Evolutionary conservation across 371 early-diverging fungal species (phyloP).

Genomic region (Apophysomyces ossiformis): DNA sequence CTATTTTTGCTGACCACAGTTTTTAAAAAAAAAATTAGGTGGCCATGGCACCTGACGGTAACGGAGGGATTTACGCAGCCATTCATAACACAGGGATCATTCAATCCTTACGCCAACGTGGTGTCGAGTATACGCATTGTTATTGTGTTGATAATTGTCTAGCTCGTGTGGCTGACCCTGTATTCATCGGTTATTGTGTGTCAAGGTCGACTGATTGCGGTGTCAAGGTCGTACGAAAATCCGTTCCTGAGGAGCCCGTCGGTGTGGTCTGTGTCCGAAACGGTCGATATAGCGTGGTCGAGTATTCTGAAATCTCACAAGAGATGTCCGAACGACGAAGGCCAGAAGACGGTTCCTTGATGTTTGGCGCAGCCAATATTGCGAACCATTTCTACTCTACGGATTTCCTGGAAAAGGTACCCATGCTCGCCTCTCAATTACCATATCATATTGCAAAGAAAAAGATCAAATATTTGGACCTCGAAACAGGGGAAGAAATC

Average conservation of each 20-base stretch:
- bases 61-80: constrained; percentile 84
- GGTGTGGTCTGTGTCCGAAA: constrained; percentile 93
- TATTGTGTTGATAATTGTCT: constrained; percentile 98
- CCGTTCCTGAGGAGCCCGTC: constrained; percentile 85
- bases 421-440: constrained; percentile 77
- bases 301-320: constrained; percentile 92
- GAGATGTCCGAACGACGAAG: constrained; percentile 68
- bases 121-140: constrained; percentile 86
- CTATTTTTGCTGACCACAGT: constrained; percentile 50
- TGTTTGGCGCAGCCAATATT: constrained; percentile 94
- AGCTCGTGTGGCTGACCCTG: constrained; percentile 93
- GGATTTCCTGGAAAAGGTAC: constrained; percentile 86
- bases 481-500: constrained; percentile 72
- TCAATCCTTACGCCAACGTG: constrained; percentile 74
- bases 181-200: constrained; percentile 90
- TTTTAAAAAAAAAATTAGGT: constrained; percentile 51
- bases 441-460: constrained; percentile 97
- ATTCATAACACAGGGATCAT: constrained; percentile 80
- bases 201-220: constrained; percentile 89
- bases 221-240: constrained; percentile 91
- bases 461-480: constrained; percentile 93
- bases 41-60: constrained; percentile 80
- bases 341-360: constrained; percentile 69
- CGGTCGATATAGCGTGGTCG: constrained; percentile 87
- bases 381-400: constrained; percentile 97